Evolutionary conservation across 2,329 filamentous ascomycete genomes (phyloP), one percentile per base, ranked within the genome.

Genomic region (Sarocladium strictum): DNA sequence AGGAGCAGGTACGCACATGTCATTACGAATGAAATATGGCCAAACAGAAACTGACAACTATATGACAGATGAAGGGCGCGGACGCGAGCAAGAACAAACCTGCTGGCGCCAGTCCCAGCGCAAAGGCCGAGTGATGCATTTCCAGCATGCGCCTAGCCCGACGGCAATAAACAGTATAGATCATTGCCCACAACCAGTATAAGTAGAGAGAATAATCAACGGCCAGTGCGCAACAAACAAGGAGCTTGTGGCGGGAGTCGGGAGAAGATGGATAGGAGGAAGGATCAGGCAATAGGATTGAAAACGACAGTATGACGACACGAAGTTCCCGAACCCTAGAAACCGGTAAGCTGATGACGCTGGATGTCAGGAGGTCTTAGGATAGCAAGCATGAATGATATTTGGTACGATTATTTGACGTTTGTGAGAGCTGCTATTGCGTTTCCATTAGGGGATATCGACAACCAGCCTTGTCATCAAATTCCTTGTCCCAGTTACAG

Each of bases 1-100:
- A 73, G n/a, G 72, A 78, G 65, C 67, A 70, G 63, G 66, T 65
- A 56, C 60, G 62, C 54, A 23, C 35, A n/a, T n/a, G n/a, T n/a
- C n/a, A n/a, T n/a, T n/a, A n/a, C n/a, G n/a, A n/a, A n/a, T n/a
- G n/a, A n/a, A n/a, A n/a, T n/a, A n/a, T n/a, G n/a, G n/a, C n/a
- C n/a, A n/a, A n/a, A n/a, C n/a, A n/a, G n/a, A n/a, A n/a, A n/a
- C n/a, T n/a, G n/a, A n/a, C n/a, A n/a, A n/a, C n/a, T n/a, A n/a
- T 23, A 15, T 19, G 32, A 38, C 40, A 37, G 40, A 45, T 49
- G 17, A 35, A 54, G 26, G 53, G 26, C 29, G 38, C 27, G 19
- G 41, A 45, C 24, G 27, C 37, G 19, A 35, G 38, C 53, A 37
- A 35, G 27, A 47, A 47, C 14, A 47, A 40, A 23, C 29, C 29